These are phyloP conservation scores for Capsicum rhomboideum DNA, from an alignment of 257 asterid species.

Conservation along the genomic window DNA sequence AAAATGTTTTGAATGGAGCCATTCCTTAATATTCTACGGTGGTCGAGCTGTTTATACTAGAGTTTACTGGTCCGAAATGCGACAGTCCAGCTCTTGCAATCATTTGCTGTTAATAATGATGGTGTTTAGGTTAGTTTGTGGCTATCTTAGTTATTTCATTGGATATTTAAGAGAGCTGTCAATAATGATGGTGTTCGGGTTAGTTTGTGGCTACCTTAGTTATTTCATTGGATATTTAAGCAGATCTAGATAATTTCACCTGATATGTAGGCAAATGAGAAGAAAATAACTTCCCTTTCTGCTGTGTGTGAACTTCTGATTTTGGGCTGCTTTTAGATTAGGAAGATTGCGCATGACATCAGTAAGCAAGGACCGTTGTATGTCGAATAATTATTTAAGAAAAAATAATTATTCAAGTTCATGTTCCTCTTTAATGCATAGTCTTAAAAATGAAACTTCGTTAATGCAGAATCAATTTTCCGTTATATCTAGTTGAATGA, in stretches of 20 bases:
- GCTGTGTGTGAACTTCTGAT: not conserved
- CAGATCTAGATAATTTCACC: not conserved
- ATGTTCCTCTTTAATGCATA: no score
- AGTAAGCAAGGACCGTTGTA: no score
- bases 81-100: not conserved
- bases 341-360: no score
- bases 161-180: no score
- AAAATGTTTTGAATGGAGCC: not conserved
- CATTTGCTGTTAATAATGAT: not conserved
- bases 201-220: not conserved
- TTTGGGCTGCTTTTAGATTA: no score
- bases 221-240: not conserved
- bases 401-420: no score
- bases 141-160: not conserved
- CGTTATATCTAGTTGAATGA: no score
- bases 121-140: not conserved
- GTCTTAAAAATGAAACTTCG: no score
- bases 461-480: no score
- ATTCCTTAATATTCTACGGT: not conserved
- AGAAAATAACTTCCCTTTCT: not conserved
- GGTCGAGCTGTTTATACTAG: not conserved
- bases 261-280: not conserved
- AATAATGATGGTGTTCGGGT: not conserved
- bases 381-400: no score
- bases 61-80: not conserved